Conservation (phyloP, 2,329 filamentous ascomycete species). For the Thielaviopsis populi region DNA sequence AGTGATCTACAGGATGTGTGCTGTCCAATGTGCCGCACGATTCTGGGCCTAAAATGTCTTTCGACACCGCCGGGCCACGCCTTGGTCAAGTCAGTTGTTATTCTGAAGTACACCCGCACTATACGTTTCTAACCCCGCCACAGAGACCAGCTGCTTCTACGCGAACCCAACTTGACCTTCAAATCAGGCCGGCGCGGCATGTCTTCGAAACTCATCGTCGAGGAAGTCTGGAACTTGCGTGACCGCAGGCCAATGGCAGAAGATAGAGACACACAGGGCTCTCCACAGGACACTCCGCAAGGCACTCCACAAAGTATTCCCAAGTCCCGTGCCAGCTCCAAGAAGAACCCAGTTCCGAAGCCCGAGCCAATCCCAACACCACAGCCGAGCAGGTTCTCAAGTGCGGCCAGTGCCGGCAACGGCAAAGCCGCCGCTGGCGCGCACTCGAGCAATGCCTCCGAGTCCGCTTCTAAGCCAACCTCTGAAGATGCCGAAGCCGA, state of each 20-base stretch:
- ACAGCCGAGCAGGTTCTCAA: conserved; percentile 8
- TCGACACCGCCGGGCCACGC: conserved; percentile 26
- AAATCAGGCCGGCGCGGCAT: neutral
- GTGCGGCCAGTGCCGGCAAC: neutral
- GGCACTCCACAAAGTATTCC: neutral
- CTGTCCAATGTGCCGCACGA: conserved; percentile 23
- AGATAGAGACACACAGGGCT: neutral
- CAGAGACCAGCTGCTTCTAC: conserved; percentile 27
- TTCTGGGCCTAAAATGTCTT: conserved; percentile 26
- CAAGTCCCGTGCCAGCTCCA: conserved; percentile 20
- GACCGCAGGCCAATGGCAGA: neutral
- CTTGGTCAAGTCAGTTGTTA: conserved; percentile 24
- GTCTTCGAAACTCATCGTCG: neutral
- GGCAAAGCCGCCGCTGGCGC: neutral
- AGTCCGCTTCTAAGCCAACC: neutral
- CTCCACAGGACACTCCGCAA: neutral
- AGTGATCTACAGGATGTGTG: conserved; percentile 27
- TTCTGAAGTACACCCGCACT: neutral
- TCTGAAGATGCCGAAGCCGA: neutral
- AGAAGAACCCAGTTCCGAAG: conserved; percentile 24
- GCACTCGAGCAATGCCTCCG: neutral
- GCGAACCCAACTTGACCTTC: conserved; percentile 12
- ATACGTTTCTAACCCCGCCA: conserved; percentile 7
- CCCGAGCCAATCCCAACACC: conserved; percentile 19
- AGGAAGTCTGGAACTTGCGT: neutral